Percentiles rank a stretch among this genome's conserved stretches.
phyloP scores from a whole-genome alignment of 2,329 filamentous ascomycete species.

The Ilyonectria robusta region DNA sequence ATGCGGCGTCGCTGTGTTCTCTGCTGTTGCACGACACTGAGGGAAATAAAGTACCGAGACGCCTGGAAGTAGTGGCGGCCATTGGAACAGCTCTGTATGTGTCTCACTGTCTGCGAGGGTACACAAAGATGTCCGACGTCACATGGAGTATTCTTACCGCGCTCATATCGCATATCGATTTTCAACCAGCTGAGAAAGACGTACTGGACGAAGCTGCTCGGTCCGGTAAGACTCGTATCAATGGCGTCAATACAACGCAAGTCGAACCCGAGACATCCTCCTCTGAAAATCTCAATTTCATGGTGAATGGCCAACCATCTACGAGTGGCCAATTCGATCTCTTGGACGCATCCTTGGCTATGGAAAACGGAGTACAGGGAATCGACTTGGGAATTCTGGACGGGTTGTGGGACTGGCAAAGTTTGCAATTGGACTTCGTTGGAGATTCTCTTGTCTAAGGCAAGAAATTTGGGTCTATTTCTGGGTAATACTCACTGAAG shows the following conservation, averaged over 20 bases:
- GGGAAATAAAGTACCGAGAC: neutral
- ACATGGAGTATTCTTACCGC: neutral
- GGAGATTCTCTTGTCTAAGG: neutral
- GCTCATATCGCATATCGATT: neutral
- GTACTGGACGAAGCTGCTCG: neutral
- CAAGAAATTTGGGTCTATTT: neutral
- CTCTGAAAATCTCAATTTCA: neutral
- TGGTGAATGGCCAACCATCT: neutral
- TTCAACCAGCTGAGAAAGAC: neutral
- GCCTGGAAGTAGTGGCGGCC: neutral
- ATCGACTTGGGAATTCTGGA: neutral
- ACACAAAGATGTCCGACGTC: neutral
- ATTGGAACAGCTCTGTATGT: neutral
- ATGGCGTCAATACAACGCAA: neutral
- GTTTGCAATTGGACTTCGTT: neutral
- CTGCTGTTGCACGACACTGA: neutral
- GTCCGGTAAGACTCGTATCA: neutral
- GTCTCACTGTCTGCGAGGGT: neutral
- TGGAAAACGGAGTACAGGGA: neutral
- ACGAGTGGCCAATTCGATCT: neutral
- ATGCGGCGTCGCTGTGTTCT: neutral
- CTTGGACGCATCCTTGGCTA: neutral
- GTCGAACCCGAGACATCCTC: neutral
- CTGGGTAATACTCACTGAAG: neutral
- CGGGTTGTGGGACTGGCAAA: neutral